phyloP scores from a whole-genome alignment of 495 filamentous ascomycete genomes.

The Baudoinia panamericana region DNA sequence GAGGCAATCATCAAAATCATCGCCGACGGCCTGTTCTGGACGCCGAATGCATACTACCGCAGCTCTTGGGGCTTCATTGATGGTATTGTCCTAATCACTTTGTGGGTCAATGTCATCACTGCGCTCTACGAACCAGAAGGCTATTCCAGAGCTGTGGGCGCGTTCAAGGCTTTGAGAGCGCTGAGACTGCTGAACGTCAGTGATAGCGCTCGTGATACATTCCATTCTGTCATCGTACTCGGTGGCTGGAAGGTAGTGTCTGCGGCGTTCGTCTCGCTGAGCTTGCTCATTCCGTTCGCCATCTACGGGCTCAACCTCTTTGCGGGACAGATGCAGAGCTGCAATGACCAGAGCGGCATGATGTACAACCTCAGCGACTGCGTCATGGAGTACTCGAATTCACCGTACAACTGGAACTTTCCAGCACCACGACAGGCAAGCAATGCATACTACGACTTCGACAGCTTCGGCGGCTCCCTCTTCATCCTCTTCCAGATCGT shows the following conservation, averaged over 20 bases:
- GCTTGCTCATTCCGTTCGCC: constrained; percentile 88
- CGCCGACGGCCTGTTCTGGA: constrained; percentile 93
- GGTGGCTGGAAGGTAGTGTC: constrained; percentile 84
- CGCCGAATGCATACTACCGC: constrained; percentile 92
- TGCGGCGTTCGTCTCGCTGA: constrained; percentile 84
- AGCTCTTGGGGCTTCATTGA: constrained; percentile 97
- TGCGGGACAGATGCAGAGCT: constrained; percentile 61
- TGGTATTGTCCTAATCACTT: constrained; percentile 77
- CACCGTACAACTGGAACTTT: constrained; percentile 70
- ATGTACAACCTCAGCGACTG: constrained; percentile 56
- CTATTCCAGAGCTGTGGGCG: constrained; percentile 79
- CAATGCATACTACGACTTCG: constrained; percentile 85
- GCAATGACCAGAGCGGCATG: constrained; percentile 54
- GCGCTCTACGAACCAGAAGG: constrained; percentile 63
- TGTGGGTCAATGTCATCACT: constrained; percentile 90
- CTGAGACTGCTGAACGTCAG: constrained; percentile 87
- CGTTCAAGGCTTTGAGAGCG: constrained; percentile 96
- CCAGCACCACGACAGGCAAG: constrained; percentile 64
- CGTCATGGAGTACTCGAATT: constrained; percentile 64
- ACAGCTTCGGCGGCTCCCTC: constrained; percentile 79
- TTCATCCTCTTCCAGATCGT: constrained; percentile 99
- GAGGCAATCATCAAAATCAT: constrained; percentile 90
- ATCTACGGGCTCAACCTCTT: constrained; percentile 92
- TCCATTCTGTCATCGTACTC: constrained; percentile 88
- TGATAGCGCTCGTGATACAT: constrained; percentile 88